phyloP scores from a whole-genome alignment of 805 yeast genomes.

The Cyberlindnera bimundalis region DNA sequence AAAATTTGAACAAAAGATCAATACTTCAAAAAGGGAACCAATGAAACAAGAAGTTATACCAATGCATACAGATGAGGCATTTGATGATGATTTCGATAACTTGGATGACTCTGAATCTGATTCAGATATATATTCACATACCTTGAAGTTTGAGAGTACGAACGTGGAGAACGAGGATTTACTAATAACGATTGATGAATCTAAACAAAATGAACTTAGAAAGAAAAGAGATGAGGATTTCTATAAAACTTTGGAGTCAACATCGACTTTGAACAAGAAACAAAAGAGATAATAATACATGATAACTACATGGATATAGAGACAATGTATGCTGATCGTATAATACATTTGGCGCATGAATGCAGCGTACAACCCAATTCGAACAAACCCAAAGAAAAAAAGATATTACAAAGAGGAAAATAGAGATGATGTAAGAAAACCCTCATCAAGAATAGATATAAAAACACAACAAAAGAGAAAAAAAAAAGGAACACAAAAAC shows the following conservation, averaged over 20 bases:
- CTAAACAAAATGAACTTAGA: conserved; percentile 2
- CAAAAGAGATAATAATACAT: background rate
- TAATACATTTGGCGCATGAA: too few species aligned
- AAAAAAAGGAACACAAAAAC: background rate
- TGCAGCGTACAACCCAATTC: too few species aligned
- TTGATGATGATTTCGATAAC: conserved; percentile 24
- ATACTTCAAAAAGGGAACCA: background rate
- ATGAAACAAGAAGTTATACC: background rate
- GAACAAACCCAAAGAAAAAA: too few species aligned
- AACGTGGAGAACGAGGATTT: conserved; percentile 21
- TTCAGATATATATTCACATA: conserved; percentile 19
- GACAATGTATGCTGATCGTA: background rate
- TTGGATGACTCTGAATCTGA: conserved; percentile 24
- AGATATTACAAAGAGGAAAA: too few species aligned
- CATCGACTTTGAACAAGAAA: conserved; percentile 8
- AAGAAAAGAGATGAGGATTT: conserved; percentile 15
- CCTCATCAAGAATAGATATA: too few species aligned
- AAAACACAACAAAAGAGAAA: background rate
- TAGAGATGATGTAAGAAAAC: too few species aligned
- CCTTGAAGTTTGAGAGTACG: conserved; percentile 20
- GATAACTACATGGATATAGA: too few species aligned
- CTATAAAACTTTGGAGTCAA: conserved; percentile 7
- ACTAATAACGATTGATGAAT: conserved; percentile 19
- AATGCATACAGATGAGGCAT: background rate
- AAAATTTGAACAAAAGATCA: conserved; percentile 27